Percentiles rank a stretch among this genome's conserved stretches.
Conservation (phyloP, 345 rosid genomes). For the Murraya koenigii region DNA sequence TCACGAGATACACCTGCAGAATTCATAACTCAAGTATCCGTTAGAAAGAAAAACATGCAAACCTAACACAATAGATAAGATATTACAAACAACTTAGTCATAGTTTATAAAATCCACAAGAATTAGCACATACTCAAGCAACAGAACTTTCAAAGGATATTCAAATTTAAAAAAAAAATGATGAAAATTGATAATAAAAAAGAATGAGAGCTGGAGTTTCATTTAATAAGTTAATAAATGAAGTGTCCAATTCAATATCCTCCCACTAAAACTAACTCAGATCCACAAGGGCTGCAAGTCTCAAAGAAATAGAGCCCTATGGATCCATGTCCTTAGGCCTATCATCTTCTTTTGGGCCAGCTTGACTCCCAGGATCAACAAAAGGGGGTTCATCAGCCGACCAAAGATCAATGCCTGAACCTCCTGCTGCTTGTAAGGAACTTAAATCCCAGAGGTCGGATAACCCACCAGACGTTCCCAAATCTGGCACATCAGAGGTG, state of each 20-base stretch:
- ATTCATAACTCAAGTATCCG: constrained; percentile 23
- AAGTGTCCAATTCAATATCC: constrained; percentile 13
- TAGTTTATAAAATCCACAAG: not conserved
- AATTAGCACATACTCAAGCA: constrained; percentile 1
- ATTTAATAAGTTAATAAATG: constrained; percentile 26
- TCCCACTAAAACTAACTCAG: constrained; percentile 14
- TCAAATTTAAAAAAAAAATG: not conserved
- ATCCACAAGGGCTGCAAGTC: constrained; percentile 20
- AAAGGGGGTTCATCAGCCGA: constrained; percentile 33
- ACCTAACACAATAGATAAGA: not conserved
- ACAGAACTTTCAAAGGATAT: constrained; percentile 1
- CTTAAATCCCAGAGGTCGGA: constrained; percentile 73
- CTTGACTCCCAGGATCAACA: constrained; percentile 20
- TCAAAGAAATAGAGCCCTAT: constrained; percentile 24
- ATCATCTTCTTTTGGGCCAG: constrained; percentile 30
- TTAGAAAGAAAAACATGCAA: constrained; percentile 14
- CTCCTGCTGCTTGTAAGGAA: constrained; percentile 44
- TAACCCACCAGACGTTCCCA: constrained; percentile 42
- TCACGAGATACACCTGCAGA: constrained; percentile 33
- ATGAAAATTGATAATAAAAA: constrained; percentile 9
- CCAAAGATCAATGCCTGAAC: constrained; percentile 46
- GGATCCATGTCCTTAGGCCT: constrained; percentile 27
- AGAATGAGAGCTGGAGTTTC: constrained; percentile 19
- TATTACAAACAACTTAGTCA: not conserved
- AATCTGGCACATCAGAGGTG: constrained; percentile 45